phyloP scores from a whole-genome alignment of 1,284 basidiomycete species.

The Sphaerobolus stellatus region DNA sequence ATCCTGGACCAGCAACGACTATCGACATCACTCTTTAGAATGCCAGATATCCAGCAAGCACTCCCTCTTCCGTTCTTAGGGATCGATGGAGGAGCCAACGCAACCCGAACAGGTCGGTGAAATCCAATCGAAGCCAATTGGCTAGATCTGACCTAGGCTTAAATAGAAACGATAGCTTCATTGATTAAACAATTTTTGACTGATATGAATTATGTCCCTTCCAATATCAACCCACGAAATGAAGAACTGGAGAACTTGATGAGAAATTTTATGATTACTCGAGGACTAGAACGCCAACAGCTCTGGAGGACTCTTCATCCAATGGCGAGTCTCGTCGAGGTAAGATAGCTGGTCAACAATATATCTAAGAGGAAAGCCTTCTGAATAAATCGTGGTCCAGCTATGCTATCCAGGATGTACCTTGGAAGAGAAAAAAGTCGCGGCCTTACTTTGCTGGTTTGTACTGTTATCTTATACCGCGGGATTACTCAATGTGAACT shows the following conservation, averaged over 20 bases:
- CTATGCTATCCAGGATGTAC: not conserved
- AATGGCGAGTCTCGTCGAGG: conserved; percentile 1
- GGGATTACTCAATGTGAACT: no score
- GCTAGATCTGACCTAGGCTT: no score
- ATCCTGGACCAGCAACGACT: no score
- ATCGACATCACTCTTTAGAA: no score
- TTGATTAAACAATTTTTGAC: not conserved
- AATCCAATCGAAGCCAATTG: not conserved
- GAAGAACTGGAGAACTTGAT: conserved; percentile 2
- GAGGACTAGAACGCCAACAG: not conserved
- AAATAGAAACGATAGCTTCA: no score
- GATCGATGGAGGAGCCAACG: no score
- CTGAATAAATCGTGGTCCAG: not conserved
- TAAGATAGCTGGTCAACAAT: not conserved
- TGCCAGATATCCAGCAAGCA: no score
- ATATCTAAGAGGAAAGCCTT: not conserved
- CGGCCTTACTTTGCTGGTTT: conserved; percentile 1
- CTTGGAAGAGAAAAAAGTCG: conserved; percentile 3
- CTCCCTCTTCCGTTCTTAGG: no score
- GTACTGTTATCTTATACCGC: not conserved
- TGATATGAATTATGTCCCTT: not conserved
- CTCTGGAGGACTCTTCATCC: not conserved
- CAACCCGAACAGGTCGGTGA: no score
- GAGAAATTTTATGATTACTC: not conserved
- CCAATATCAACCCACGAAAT: not conserved